These are phyloP conservation scores for Colletotrichum tropicale DNA, from an alignment of 2,329 filamentous ascomycete genomes.

Conservation along the genomic window DNA sequence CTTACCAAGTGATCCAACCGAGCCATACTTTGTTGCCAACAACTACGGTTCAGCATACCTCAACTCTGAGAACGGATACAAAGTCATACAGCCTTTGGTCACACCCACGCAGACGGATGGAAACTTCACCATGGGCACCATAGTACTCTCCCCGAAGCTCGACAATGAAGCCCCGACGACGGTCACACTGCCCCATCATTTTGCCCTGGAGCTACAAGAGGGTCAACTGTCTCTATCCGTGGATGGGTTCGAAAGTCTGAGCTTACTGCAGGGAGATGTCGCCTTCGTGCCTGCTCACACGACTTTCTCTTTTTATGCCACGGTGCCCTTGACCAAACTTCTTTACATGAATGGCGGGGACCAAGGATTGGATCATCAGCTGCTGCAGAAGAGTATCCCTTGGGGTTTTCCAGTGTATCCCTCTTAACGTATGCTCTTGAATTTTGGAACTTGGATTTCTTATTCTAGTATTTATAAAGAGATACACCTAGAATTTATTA, in stretches of 20 bases:
- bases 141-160: constrained; percentile 33
- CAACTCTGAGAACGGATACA: constrained; percentile 39
- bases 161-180: background rate
- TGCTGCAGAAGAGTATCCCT: constrained; percentile 19
- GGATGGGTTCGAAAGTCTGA: constrained; percentile 20
- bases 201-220: constrained; percentile 29
- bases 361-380: constrained; percentile 24
- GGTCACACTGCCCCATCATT: background rate
- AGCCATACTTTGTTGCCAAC: constrained; percentile 48
- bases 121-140: constrained; percentile 49
- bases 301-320: constrained; percentile 24
- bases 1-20: constrained; percentile 29
- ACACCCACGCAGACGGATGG: constrained; percentile 39
- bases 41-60: constrained; percentile 49
- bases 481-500: rapidly evolving
- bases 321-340: constrained; percentile 28
- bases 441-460: background rate
- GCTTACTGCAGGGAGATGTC: constrained; percentile 28
- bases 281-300: constrained; percentile 25
- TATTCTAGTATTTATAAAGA: no score
- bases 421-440: rapidly evolving
- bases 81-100: constrained; percentile 48
- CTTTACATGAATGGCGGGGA: constrained; percentile 28
- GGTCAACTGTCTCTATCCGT: constrained; percentile 25
- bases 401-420: constrained; percentile 27